Evolutionary conservation across 768 basidiomycete genomes (phyloP).

Genomic region (Rickenella mellea): DNA sequence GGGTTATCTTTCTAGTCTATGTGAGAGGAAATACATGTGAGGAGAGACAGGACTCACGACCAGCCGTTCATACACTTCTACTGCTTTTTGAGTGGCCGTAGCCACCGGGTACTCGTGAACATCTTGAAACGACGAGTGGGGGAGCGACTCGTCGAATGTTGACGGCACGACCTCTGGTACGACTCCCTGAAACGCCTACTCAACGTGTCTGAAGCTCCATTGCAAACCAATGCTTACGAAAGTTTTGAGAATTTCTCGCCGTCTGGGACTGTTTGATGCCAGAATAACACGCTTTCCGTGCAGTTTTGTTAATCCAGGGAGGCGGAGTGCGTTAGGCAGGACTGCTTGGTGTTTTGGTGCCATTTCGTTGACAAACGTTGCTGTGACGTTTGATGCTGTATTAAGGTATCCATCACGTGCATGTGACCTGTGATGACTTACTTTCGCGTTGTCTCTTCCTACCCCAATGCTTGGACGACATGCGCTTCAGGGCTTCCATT

Average conservation of each 20-base stretch:
- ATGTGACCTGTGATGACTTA: no score
- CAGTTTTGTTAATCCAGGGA: slow-evolving; percentile 58
- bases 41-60: slow-evolving; percentile 36
- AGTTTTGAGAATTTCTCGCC: slow-evolving; percentile 72
- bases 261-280: slow-evolving; percentile 79
- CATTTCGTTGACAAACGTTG: no score
- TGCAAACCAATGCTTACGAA: no score
- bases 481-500: slow-evolving; percentile 57
- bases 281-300: slow-evolving; percentile 70
- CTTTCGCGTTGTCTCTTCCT: no score
- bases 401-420: no score
- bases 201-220: background rate
- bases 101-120: slow-evolving; percentile 68
- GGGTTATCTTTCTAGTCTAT: slow-evolving; percentile 28
- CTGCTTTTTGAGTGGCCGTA: slow-evolving; percentile 71
- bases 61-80: slow-evolving; percentile 82
- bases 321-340: slow-evolving; percentile 53
- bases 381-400: no score
- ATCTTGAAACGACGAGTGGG: slow-evolving; percentile 56
- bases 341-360: slow-evolving; percentile 37
- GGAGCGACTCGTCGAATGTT: slow-evolving; percentile 72
- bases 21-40: background rate
- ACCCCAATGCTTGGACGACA: no score
- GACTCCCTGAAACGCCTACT: slow-evolving; percentile 35
- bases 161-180: slow-evolving; percentile 66